phyloP scores from a whole-genome alignment of 306 rosid genomes.

The Sindora glabra region DNA sequence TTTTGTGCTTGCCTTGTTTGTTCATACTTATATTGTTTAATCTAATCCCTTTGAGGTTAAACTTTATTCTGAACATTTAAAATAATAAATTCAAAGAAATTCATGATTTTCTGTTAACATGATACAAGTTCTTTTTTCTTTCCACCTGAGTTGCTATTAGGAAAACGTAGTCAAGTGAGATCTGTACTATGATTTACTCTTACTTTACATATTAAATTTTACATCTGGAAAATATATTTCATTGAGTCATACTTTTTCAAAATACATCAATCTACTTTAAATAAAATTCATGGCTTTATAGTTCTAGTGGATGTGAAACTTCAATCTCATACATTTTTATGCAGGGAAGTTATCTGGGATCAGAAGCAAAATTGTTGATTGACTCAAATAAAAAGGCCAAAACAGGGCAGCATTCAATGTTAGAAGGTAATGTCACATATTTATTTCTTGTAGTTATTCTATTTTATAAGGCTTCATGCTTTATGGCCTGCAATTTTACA shows the following conservation, averaged over 20 bases:
- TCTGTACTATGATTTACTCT: not conserved
- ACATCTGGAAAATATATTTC: not conserved
- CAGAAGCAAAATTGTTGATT: constrained; percentile 9
- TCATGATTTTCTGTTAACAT: too few relatives aligned
- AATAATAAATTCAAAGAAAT: not conserved
- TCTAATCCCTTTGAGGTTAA: not conserved
- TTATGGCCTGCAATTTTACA: constrained; percentile 17
- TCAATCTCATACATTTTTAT: not conserved
- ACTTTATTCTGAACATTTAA: not conserved
- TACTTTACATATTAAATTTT: not conserved
- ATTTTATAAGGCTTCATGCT: not conserved
- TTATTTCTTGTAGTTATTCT: not conserved
- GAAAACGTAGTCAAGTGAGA: not conserved
- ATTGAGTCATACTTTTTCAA: not conserved
- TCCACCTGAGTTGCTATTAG: not conserved
- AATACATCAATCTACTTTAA: not conserved
- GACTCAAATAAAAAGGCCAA: constrained; percentile 12
- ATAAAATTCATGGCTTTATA: not conserved
- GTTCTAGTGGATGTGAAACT: not conserved
- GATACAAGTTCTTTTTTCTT: too few relatives aligned
- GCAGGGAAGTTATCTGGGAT: constrained; percentile 10
- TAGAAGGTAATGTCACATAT: constrained; percentile 17
- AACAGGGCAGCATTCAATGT: not conserved
- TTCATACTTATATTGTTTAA: too few relatives aligned
- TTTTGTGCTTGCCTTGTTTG: not conserved